Base-by-base conservation (phyloP, 1,139 yeast genomes). In the Magnusiomyces fungicola region DNA sequence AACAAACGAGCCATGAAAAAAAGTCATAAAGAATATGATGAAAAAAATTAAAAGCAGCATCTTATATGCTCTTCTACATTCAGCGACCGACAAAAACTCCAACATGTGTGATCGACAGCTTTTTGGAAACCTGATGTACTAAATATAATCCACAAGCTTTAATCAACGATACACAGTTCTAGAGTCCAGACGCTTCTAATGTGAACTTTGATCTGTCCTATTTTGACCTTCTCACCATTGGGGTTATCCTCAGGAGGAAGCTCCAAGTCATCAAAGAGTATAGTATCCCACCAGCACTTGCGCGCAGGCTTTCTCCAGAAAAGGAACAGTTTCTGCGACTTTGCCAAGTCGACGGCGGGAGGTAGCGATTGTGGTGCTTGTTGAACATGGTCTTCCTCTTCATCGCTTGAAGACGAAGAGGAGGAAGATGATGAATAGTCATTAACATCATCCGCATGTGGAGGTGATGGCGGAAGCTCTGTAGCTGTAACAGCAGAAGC, bases 231-330 rank as follows among this genome's bases (percentile, higher is more conserved):
- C 7, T 12, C 30, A 27, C 30, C 30, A 27, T 12, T 12, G 7
- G 7, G 10, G 30, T 27, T 27, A 7, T 27, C 39, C 7, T 34
- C 14, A 7, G 14, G 14, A 12, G 7, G 7, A 12, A 32, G 16
- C 36, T 48, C 38, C n/a, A 50, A 32, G 16, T 42, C 36, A 21
- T 80, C 71, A 44, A 73, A 70, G 43, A 79, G 80, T 60, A 83
- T 56, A 21, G 66, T 60, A 47, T 84, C 83, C 99, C 99, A 94
- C 99, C 99, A 94, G 69, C 99, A 94, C 65, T 94, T 94, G 62
- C 98, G 76, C 1, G 99, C 99, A 0, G 99, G 99, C 63, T 92
- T 92, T 55, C 96, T 77, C 98, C 98, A 94, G 64, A 94, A 94
- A 52, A 94, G 72, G 37, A 94, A 73, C 49, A 94, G 74, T 64